These are phyloP conservation scores for Solanum peruvianum DNA, from an alignment of 257 asterid genomes.

Conservation along the genomic window DNA sequence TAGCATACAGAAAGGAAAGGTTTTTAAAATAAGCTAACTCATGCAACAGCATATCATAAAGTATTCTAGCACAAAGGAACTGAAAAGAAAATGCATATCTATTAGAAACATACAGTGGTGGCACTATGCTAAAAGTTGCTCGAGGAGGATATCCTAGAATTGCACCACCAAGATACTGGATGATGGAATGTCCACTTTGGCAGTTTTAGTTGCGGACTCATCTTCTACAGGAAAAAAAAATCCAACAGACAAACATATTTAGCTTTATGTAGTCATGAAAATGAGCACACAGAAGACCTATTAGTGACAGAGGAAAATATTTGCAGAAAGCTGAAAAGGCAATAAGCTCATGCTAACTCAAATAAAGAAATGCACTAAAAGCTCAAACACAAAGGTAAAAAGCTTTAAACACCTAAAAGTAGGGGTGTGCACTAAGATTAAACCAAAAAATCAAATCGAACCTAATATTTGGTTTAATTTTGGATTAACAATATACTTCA, in stretches of 20 bases:
- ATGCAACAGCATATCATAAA: not conserved
- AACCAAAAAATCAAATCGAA: too few species aligned
- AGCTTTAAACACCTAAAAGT: not conserved
- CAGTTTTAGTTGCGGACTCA: constrained; percentile 46
- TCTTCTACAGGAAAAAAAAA: constrained; percentile 37
- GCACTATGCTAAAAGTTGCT: constrained; percentile 35
- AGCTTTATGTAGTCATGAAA: not conserved
- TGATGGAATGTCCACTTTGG: constrained; percentile 51
- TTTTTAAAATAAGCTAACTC: not conserved
- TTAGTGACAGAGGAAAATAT: not conserved
- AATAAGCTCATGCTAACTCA: not conserved
- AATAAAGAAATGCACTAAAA: not conserved
- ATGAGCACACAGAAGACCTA: not conserved
- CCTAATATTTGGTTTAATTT: too few species aligned
- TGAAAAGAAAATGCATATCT: not conserved
- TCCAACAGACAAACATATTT: not conserved
- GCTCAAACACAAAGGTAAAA: not conserved
- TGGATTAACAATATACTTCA: too few species aligned
- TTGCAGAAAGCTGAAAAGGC: not conserved
- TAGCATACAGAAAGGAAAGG: not conserved
- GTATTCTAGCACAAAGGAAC: not conserved
- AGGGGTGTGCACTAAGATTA: too few species aligned
- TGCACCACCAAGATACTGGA: constrained; percentile 44
- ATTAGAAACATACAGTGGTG: constrained; percentile 36
- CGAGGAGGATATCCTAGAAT: constrained; percentile 56